Evolutionary conservation across 164 flowering plant genomes (phyloP).

Genomic region (Paratinospora sagittata): DNA sequence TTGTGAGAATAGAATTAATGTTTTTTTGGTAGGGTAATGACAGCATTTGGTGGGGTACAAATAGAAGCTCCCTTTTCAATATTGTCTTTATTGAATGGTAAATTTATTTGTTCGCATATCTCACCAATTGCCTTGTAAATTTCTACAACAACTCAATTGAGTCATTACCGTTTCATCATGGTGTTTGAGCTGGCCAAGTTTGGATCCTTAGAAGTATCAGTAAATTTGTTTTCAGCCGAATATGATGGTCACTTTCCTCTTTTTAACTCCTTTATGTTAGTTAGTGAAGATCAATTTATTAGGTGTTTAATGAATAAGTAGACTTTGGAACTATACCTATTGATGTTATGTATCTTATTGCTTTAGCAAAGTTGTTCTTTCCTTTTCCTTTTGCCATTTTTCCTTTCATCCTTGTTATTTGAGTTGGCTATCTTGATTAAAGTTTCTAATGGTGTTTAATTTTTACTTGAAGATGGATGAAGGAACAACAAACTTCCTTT

Average conservation of each 20-base stretch:
- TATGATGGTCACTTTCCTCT: background rate
- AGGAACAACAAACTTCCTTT: conserved; percentile 9
- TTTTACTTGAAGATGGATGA: conserved; percentile 9
- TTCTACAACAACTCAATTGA: no score
- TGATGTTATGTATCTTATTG: background rate
- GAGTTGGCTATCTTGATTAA: background rate
- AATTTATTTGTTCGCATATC: no score
- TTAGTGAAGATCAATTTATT: background rate
- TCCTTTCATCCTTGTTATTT: background rate
- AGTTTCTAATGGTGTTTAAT: background rate
- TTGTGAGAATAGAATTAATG: no score
- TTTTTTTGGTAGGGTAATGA: no score
- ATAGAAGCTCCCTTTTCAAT: no score
- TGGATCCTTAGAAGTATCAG: background rate
- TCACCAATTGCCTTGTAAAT: no score
- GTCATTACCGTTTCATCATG: background rate
- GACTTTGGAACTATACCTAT: background rate
- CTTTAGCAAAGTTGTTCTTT: background rate
- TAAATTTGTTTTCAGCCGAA: background rate
- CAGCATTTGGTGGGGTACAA: no score
- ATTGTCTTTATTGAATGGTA: no score
- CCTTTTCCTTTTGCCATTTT: no score
- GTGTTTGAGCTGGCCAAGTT: background rate
- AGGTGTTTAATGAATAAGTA: background rate
- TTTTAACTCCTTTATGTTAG: background rate